Conservation (phyloP, 306 rosid species). For the Heteromeles arbutifolia region DNA sequence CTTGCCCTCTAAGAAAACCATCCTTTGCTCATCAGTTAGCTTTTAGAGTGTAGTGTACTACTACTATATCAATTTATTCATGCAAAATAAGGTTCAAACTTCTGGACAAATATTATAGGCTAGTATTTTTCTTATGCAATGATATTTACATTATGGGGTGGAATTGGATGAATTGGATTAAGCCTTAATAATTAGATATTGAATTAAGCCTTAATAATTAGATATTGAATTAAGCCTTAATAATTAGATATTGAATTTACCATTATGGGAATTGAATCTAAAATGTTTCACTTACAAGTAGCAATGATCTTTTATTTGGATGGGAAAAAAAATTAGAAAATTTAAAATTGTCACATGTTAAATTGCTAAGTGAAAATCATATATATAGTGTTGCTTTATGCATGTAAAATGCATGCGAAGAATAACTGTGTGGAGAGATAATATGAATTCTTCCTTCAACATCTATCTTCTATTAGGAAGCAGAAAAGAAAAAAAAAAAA, state of each 20-base stretch:
- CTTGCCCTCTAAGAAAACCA: slow-evolving; percentile 6
- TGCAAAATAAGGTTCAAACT: background rate
- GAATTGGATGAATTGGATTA: too few species aligned
- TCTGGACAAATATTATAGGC: background rate
- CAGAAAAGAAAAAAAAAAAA: too few species aligned
- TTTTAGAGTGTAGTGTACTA: background rate
- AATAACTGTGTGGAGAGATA: background rate
- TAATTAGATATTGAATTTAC: background rate
- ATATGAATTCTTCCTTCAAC: background rate
- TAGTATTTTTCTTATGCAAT: background rate
- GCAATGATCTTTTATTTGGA: background rate
- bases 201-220: background rate
- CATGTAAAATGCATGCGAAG: background rate
- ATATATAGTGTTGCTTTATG: background rate
- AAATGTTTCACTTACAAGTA: background rate
- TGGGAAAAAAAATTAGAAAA: background rate
- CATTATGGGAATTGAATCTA: background rate
- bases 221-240: too few species aligned
- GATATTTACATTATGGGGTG: too few species aligned
- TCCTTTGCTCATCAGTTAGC: background rate
- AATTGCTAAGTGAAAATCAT: background rate
- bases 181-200: too few species aligned
- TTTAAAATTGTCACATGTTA: background rate
- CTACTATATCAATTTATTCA: background rate
- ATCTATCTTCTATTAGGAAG: too few species aligned